Base-by-base conservation (phyloP, 371 early-diverging fungal genomes). In the Quaeritorhiza haematococci region DNA sequence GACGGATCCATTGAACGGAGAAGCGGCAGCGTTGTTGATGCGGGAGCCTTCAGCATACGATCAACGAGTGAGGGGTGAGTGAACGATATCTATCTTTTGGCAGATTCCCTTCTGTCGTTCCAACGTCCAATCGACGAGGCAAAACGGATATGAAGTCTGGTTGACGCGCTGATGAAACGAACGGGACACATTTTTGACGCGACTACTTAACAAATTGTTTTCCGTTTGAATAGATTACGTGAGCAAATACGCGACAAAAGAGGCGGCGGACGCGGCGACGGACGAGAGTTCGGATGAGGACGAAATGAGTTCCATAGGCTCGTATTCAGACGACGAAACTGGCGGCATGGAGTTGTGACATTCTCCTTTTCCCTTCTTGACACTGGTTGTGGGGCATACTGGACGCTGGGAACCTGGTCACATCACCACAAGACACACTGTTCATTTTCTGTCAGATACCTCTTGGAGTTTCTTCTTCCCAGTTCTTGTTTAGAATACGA, bases 1-100 rank as follows among this genome's bases (percentile, higher is more conserved):
- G 21, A 93, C 94, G 4, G 99, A 99, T 73, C 99, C 99, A n/a
- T 76, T 99, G 58, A 98, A 98, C 69, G 95, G 98, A 51, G 99
- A 99, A 71, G 99, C 99, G 0, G 99, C 98, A 2, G 92, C 96
- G 33, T 67, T 98, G 61, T 76, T 95, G 72, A 91, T 98, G 92
- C 83, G 97, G 19, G 98, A 97, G 55, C 85, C 93, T 5, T 62
- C 84, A 0, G 84, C 86, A 33, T 99, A 98, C 71, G 96, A 98
- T 60, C 51, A 56, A n/a, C 93, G 90, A 78, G 98, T 96, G 28
- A 92, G 89, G 82, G 96, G 92, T 88, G 75, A 53, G 41, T n/a
- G n/a, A 34, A 7, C 19, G 50, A 28, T 15, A 2, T 19, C 13
- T 6, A 50, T 34, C 3, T 10, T 23, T 48, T n/a, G 3, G 33